These are phyloP conservation scores for Erodium moschatum DNA, from an alignment of 441 rosid genomes.

Conservation along the genomic window DNA sequence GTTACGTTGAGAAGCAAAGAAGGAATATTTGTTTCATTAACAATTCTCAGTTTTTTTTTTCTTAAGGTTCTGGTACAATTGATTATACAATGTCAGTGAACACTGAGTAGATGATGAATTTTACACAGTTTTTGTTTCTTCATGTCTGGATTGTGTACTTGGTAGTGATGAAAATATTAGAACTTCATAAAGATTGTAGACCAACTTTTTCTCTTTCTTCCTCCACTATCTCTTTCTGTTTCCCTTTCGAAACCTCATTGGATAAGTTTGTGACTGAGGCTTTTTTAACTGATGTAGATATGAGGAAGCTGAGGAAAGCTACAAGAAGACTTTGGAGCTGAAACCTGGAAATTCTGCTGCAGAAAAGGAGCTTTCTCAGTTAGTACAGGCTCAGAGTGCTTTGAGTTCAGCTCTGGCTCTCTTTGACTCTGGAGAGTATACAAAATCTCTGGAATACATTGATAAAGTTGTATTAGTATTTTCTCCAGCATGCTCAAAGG, in stretches of 20 bases:
- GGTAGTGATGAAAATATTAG: neutral
- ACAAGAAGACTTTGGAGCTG: conserved; percentile 54
- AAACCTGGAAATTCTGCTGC: conserved; percentile 59
- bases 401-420: conserved; percentile 54
- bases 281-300: conserved; percentile 45
- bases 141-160: neutral
- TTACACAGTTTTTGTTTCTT: neutral
- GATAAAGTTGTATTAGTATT: conserved; percentile 88
- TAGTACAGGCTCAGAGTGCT: conserved; percentile 73
- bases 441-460: conserved; percentile 64
- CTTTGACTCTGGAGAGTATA: conserved; percentile 53
- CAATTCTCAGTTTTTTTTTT: neutral
- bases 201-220: neutral
- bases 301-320: conserved; percentile 70
- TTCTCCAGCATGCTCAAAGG: conserved; percentile 83
- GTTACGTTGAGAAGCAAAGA: neutral
- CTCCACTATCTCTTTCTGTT: conserved; percentile 4
- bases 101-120: no score
- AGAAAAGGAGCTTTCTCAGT: conserved; percentile 87
- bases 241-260: conserved; percentile 19
- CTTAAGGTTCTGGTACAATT: neutral
- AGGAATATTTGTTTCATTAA: neutral
- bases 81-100: neutral
- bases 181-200: conserved; percentile 5
- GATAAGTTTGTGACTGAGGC: conserved; percentile 24